Base-by-base conservation (phyloP, 345 rosid species). In the Arabis alpina region DNA sequence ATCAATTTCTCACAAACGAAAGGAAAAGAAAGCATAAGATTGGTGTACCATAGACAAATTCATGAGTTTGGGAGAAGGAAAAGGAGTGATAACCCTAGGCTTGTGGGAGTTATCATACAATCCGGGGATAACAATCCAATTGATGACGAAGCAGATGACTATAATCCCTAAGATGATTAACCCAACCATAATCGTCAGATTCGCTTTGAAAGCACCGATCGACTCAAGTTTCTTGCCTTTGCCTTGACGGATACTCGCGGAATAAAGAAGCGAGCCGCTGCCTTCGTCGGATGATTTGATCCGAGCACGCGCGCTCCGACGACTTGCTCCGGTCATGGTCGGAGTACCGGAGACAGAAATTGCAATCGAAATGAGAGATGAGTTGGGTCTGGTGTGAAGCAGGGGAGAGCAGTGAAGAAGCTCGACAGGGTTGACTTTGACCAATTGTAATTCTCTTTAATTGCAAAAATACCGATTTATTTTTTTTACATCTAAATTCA, bases 31-130 rank as follows among this genome's bases (percentile, higher is more conserved):
- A 32, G 6, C 10, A 24, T 23, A 41, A 51, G 61, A 49, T 47
- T 67, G 3, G 51, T 23, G 47, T 64, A 82, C 87, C 87, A 85
- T 86, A 72, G 91, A 82, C 76, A 93, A 90, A 73, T 91, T 95
- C 89, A 76, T 82, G 71, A 91, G 79, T 72, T 82, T 93, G 0
- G 89, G 89, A 66, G 95, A 82, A 27, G 97, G 98, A 68, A 91
- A 86, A 3, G 95, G 98, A 68, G 96, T 91, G 71, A 91, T 75
- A 58, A 89, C 96, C 74, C 97, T 80, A 67, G 92, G 89, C 14
- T 44, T 79, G 39, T 15, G 72, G 28, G 80, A 54, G 11, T 72
- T 82, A 66, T 82, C 81, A 41, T 16, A 49, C 51, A 72, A 16
- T 2, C 64, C 71, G 10, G 8, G 11, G 42, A 24, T 66, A 13